Evolutionary conservation across 2,329 filamentous ascomycete genomes (phyloP).

Genomic region (Aspergillus sp.): DNA sequence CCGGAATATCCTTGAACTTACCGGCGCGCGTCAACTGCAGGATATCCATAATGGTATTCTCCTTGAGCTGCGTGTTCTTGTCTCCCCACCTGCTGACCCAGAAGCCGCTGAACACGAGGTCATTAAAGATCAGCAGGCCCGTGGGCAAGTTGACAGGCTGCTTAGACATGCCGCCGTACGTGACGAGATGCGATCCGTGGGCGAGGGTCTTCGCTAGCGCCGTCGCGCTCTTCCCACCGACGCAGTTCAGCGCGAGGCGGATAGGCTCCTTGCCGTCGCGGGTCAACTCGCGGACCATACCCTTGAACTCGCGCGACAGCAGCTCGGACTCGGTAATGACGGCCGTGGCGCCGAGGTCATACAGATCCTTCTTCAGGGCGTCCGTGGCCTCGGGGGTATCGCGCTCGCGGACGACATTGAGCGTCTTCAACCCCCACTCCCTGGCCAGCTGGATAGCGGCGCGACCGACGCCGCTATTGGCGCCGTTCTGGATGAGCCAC

Average conservation of each 20-base stretch:
- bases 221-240: conserved; percentile 77
- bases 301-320: conserved; percentile 33
- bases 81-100: conserved; percentile 91
- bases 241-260: conserved; percentile 79
- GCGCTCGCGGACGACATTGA: conserved; percentile 78
- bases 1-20: conserved; percentile 72
- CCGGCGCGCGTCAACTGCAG: conserved; percentile 64
- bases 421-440: conserved; percentile 80
- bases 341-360: conserved; percentile 51
- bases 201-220: conserved; percentile 66
- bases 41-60: conserved; percentile 74
- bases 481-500: conserved; percentile 96
- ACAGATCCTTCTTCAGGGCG: conserved; percentile 52
- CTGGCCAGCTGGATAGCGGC: conserved; percentile 80
- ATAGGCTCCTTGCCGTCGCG: conserved; percentile 62
- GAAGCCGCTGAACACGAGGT: conserved; percentile 81
- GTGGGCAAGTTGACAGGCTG: conserved; percentile 75
- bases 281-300: conserved; percentile 57
- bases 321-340: conserved; percentile 55
- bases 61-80: conserved; percentile 61
- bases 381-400: conserved; percentile 56
- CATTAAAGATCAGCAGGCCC: conserved; percentile 83
- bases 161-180: conserved; percentile 91
- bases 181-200: conserved; percentile 66
- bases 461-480: conserved; percentile 85